Base-by-base conservation (phyloP, 2,329 filamentous ascomycete genomes). In the Colletotrichum sp. region DNA sequence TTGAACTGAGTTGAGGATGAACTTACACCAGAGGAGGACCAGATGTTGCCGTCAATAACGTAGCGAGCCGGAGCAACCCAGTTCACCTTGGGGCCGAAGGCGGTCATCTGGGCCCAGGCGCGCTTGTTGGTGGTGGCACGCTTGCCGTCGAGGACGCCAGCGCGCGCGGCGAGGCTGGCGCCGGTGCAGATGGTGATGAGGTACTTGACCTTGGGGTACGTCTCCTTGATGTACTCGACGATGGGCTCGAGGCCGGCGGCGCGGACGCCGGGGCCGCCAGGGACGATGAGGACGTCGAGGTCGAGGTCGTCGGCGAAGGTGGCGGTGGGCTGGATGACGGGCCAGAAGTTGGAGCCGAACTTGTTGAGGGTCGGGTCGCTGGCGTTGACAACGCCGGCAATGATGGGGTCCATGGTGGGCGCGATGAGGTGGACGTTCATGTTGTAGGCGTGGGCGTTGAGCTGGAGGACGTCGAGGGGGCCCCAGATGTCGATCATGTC, bases 141-240 rank as follows among this genome's bases (percentile, higher is more conserved):
- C 76, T 85, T 86, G 0, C 91, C 90, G 76, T 94, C 88, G 34
- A 95, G 81, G 3, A 94, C 82, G 0, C 93, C 93, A 0, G 92
- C 86, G 59, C 86, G 84, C 0, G 93, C 93, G 0, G 90, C 87
- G 6, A 94, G 82, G 4, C 89, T 89, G 6, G 90, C 87, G 0
- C 93, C 93, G 3, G 92, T 95, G 82, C 93, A 95, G 2, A 95
- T 88, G 0, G 92, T 93, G 59, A 95, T 85, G 15, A 93, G 80
- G 78, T 90, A 90, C 77, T 89, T 84, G 28, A 93, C 80, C 6
- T 82, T 82, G 0, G 89, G 87, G 79, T 87, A 90, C n/a, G 82
- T 80, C 1, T 82, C 81, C 1, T 80, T 79, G 32, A 81, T 79
- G 72, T 82, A 92, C 3, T 87, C 83, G 3, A 90, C 82, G 1